Conservation (phyloP, 2,329 filamentous ascomycete genomes). For the Calonectria multiphialidica region DNA sequence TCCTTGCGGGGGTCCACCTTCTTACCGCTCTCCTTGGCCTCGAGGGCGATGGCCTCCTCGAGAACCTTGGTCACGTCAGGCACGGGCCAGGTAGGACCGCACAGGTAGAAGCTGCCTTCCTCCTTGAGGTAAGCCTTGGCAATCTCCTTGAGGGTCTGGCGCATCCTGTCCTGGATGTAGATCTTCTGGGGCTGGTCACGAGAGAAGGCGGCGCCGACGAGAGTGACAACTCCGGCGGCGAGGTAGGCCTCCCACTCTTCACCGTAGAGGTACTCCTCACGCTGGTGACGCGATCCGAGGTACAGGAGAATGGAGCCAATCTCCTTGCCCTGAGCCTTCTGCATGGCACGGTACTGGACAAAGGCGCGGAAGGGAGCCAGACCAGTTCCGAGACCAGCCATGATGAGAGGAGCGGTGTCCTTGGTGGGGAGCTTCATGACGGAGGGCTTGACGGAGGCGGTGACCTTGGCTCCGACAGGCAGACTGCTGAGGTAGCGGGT, state of each 20-base stretch:
- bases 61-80: constrained; percentile 95
- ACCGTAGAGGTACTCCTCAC: constrained; percentile 98
- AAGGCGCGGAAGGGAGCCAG: constrained; percentile 99
- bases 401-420: constrained; percentile 94
- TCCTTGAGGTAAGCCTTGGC: constrained; percentile 87
- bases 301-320: constrained; percentile 95
- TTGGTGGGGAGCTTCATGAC: constrained; percentile 97
- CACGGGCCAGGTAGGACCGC: constrained; percentile 97
- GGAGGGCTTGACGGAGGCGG: constrained; percentile 95
- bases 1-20: constrained; percentile 90
- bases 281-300: constrained; percentile 96
- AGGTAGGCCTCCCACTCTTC: constrained; percentile 99
- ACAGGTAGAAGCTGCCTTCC: constrained; percentile 95
- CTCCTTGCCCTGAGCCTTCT: constrained; percentile 96
- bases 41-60: constrained; percentile 87
- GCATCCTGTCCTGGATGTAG: constrained; percentile 99
- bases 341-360: constrained; percentile 96
- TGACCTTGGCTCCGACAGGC: constrained; percentile 81
- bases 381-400: constrained; percentile 98
- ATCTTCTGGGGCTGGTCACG: constrained; percentile 98
- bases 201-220: constrained; percentile 93
- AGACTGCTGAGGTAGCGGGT: constrained; percentile 89
- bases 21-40: constrained; percentile 77
- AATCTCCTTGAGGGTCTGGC: constrained; percentile 86
- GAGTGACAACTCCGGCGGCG: constrained; percentile 93